Percentiles rank a stretch among this genome's conserved stretches.
Evolutionary conservation across 2,329 filamentous ascomycete genomes (phyloP).

Genomic region (Daldinia sp.): DNA sequence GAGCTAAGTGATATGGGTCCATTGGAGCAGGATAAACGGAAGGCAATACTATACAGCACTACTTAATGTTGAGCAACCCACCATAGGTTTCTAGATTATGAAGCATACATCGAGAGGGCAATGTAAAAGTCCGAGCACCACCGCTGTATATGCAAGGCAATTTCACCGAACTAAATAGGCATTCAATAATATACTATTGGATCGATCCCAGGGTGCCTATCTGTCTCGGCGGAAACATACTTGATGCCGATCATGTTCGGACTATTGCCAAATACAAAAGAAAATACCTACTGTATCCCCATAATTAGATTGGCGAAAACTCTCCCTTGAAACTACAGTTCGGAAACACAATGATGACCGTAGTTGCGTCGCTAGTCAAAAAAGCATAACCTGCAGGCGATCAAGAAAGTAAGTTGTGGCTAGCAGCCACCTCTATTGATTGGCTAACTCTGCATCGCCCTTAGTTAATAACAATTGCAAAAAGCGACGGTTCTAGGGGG

Average conservation of each 20-base stretch:
- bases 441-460: not conserved
- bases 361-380: constrained; percentile 11
- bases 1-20: constrained; percentile 42
- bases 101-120: not conserved
- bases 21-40: not conserved
- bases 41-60: not conserved
- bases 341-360: not conserved
- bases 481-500: not conserved
- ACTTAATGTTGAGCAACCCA: not conserved
- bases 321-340: not conserved
- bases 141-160: not conserved
- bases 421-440: not conserved
- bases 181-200: constrained; percentile 6
- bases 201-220: constrained; percentile 11
- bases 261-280: not conserved
- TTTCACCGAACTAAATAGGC: constrained; percentile 6
- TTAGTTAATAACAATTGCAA: not conserved
- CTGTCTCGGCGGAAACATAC: constrained; percentile 14
- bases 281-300: not conserved
- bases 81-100: not conserved
- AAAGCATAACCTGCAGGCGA: not conserved
- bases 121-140: not conserved
- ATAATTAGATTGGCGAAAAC: not conserved
- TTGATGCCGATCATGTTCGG: constrained; percentile 15
- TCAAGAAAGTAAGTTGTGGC: not conserved